Base-by-base conservation (phyloP, 441 rosid species). In the Pelargonium citronellum region DNA sequence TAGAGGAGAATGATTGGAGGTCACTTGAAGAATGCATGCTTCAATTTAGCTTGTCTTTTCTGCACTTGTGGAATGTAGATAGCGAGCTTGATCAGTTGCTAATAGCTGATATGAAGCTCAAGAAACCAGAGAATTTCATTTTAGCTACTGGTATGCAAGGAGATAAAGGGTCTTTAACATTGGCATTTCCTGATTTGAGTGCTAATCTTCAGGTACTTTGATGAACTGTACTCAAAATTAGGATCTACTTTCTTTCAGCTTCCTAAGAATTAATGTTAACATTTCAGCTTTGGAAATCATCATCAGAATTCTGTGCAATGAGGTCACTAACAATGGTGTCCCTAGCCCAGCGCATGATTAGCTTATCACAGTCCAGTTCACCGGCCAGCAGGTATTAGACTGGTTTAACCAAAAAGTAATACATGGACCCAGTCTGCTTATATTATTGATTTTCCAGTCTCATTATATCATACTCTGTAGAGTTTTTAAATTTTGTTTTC, bases 281-380 rank as follows among this genome's bases (percentile, higher is more conserved):
- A 84, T 89, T 85, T 79, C 92, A 91, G 98, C 87, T 93, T 64
- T 93, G 97, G 98, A 87, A 89, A 84, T 86, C 95, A 71, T 93
- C 98, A 62, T 84, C 96, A 24, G 98, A 93, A 81, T 93, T 93
- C 81, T 83, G 87, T 82, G 96, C 97, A 10, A 83, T 93, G 91
- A 91, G 98, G 82, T 91, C 92, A 71, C 71, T 91, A 77, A 89
- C 87, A 63, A 87, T 89, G 95, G 91, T 93, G 77, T 91, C 97
- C 19, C 92, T 91, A 72, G 87, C 96, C 74, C 95, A 93, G 71
- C 87, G 87, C 82, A 89, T 93, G 92, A 83, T 91, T 81, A 86
- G 91, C 79, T 76, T 93, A 73, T 83, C 87, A 47, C 91, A 86
- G 66, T 79, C 91, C 73, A 83, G 88, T 77, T 86, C 97, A 74